Conservation (phyloP, 257 asterid genomes). For the Solanum piurae region DNA sequence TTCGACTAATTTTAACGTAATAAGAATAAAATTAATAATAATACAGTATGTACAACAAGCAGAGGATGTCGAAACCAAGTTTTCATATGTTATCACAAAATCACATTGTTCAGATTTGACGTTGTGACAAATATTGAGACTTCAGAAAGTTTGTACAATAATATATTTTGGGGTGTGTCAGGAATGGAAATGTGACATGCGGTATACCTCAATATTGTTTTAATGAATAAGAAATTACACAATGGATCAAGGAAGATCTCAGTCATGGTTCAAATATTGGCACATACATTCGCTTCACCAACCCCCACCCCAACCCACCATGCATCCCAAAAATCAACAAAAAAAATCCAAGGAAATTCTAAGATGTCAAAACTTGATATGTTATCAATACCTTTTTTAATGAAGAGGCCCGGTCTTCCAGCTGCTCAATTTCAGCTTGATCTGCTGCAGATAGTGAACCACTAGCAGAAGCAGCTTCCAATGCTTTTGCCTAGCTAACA, state of each 20-base stretch:
- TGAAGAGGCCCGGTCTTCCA: conserved; percentile 53
- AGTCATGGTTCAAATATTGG: neutral
- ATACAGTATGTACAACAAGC: neutral
- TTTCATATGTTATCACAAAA: neutral
- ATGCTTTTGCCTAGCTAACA: conserved; percentile 41
- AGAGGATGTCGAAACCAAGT: neutral
- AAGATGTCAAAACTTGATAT: neutral
- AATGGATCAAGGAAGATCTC: neutral
- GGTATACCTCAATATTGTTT: neutral
- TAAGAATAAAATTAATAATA: neutral
- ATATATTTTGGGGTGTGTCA: neutral
- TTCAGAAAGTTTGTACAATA: neutral
- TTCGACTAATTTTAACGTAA: neutral
- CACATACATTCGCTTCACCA: neutral
- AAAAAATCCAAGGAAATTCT: neutral
- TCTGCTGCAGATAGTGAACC: conserved; percentile 43
- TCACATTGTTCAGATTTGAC: neutral
- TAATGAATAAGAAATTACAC: neutral
- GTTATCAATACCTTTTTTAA: conserved; percentile 46
- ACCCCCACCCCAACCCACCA: neutral
- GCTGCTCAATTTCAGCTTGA: conserved; percentile 58
- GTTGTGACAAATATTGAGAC: neutral
- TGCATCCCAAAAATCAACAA: neutral
- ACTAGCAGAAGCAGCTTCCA: conserved; percentile 32
- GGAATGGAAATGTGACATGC: neutral